Evolutionary conservation across 2,329 filamentous ascomycete genomes (phyloP), one percentile per base, ranked within the genome.

Genomic region (Exophiala bonariae): DNA sequence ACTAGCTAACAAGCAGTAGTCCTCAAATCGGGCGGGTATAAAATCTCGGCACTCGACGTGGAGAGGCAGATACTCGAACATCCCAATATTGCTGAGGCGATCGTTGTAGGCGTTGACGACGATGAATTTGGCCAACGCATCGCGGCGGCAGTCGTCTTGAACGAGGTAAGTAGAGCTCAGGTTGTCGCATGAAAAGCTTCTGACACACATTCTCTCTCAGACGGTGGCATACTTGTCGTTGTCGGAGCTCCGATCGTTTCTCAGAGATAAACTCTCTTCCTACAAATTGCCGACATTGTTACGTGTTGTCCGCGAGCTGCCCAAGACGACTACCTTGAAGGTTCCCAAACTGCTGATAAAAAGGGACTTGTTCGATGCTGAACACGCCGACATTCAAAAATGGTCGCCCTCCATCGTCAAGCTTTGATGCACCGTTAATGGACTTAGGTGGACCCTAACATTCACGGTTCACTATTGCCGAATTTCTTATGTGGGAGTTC

Each of bases 1-100:
- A 74, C 63, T 71, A 17, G 70, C 68, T 4, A 69, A 65, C 19
- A 59, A 72, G 9, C 71, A 74, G n/a, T 48, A 74, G 32, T 76
- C 17, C 72, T 77, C 55, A 76, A 76, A 50, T 69, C 66, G 4
- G 71, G 72, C 4, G 73, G 73, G 0, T 75, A 75, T 54, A 76
- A 76, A 59, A 72, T 75, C 40, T 71, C 67, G 41, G 57, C n/a
- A 59, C 75, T 2, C 1, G 74, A 76, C 31, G 71, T 76, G 34
- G 73, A 76, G 58, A 62, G 72, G 4, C 71, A 76, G 52, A 64
- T 75, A 30, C 60, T 76, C n/a, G 63, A 63, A 1, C 56, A 76
- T 36, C 65, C 66, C 2, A 73, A 75, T 42, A 61, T 75, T 26
- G 60, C 66, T 17, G 74, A 77, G 58, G 71, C 67, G 7, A 73